These are phyloP conservation scores for Serendipita sp. DNA, from an alignment of 768 basidiomycete species.

Conservation along the genomic window DNA sequence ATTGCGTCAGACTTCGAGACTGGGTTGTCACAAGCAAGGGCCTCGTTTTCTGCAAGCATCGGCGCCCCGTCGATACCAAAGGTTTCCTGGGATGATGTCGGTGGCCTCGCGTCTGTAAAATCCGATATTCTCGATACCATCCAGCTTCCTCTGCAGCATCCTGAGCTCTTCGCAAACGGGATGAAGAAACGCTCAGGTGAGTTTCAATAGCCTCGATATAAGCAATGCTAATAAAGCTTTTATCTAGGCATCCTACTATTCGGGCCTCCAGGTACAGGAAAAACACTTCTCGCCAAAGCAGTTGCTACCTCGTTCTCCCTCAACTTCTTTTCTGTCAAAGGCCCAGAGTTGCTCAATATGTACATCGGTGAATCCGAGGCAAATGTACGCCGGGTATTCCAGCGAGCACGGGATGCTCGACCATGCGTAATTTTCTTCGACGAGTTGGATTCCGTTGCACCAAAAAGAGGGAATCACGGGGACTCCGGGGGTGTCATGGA, in stretches of 20 bases:
- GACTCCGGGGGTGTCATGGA: slow-evolving; percentile 98
- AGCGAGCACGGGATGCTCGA: slow-evolving; percentile 75
- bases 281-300: slow-evolving; percentile 88
- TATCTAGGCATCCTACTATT: slow-evolving; percentile 69
- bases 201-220: slow-evolving; percentile 12
- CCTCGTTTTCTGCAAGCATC: slow-evolving; percentile 76
- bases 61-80: slow-evolving; percentile 95
- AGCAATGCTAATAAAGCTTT: background rate
- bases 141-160: slow-evolving; percentile 77
- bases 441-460: slow-evolving; percentile 87
- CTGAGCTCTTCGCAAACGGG: slow-evolving; percentile 77
- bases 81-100: slow-evolving; percentile 95
- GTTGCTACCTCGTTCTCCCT: slow-evolving; percentile 89
- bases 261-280: slow-evolving; percentile 91
- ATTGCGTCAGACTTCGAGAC: slow-evolving; percentile 47
- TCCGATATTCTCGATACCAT: slow-evolving; percentile 90
- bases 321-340: slow-evolving; percentile 96
- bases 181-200: slow-evolving; percentile 90
- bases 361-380: slow-evolving; percentile 98
- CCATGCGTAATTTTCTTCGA: slow-evolving; percentile 97
- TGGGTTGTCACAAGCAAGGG: slow-evolving; percentile 55
- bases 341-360: slow-evolving; percentile 92
- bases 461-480: slow-evolving; percentile 86
- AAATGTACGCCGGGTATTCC: slow-evolving; percentile 86
- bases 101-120: slow-evolving; percentile 77